A percentile compares a stretch with the other conserved stretches of the same genome.
These are phyloP conservation scores for Nicotiana obtusifolia DNA, from an alignment of 257 asterid species.

Conservation along the genomic window DNA sequence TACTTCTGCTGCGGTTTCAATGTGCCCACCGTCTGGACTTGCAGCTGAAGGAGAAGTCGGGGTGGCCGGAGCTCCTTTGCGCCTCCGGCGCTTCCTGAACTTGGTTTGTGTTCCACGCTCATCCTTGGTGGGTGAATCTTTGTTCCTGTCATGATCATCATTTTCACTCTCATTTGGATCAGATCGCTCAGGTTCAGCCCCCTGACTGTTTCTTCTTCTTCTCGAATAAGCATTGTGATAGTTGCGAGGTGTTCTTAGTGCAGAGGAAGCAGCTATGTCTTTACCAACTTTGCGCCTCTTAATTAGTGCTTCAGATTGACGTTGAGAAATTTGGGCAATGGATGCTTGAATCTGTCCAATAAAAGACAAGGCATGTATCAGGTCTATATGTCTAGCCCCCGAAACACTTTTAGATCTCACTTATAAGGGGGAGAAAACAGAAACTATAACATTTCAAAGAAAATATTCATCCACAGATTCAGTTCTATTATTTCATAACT, in stretches of 20 bases:
- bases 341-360: slow-evolving; percentile 36
- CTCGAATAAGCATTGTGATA: slow-evolving; percentile 20
- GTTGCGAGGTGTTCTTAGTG: slow-evolving; percentile 13
- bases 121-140: slow-evolving; percentile 20
- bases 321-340: slow-evolving; percentile 30
- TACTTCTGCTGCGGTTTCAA: slow-evolving; percentile 15
- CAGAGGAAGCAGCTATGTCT: slow-evolving; percentile 15
- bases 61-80: slow-evolving; percentile 10
- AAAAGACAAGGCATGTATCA: background rate
- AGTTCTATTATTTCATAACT: background rate
- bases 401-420: background rate
- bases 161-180: slow-evolving; percentile 23
- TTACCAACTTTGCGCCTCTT: slow-evolving; percentile 29
- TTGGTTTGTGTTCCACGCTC: slow-evolving; percentile 24
- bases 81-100: slow-evolving; percentile 21
- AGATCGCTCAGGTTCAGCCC: slow-evolving; percentile 16
- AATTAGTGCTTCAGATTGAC: slow-evolving; percentile 35
- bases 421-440: background rate
- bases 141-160: slow-evolving; percentile 24
- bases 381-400: background rate
- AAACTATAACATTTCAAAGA: background rate
- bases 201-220: slow-evolving; percentile 24
- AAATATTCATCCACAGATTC: background rate
- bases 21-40: slow-evolving; percentile 15
- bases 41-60: slow-evolving; percentile 14